Conservation (phyloP, 257 asterid species). For the Forsythia viridissima region DNA sequence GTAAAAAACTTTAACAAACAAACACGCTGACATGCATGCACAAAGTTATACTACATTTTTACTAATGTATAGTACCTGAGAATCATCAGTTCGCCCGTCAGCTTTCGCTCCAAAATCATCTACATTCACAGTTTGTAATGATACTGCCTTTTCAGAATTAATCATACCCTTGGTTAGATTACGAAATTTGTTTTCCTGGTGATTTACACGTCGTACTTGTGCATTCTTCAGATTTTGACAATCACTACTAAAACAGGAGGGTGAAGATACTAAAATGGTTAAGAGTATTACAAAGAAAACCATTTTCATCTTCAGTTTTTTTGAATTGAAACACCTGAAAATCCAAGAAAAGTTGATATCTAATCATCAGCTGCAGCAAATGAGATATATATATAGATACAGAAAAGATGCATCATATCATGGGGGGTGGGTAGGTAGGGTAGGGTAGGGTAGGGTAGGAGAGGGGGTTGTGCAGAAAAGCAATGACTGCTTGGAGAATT, state of each 20-base stretch:
- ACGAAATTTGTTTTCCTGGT: neutral
- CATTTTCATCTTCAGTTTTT: slow-evolving; percentile 13
- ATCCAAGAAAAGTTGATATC: neutral
- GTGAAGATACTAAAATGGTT: slow-evolving; percentile 12
- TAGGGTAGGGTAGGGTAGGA: no score
- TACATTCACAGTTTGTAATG: slow-evolving; percentile 35
- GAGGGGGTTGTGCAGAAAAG: neutral
- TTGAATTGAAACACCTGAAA: neutral
- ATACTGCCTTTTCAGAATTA: neutral
- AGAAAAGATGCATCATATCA: neutral
- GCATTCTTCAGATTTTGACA: neutral
- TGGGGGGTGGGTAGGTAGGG: no score
- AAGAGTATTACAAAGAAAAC: slow-evolving; percentile 13
- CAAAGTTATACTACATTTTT: neutral
- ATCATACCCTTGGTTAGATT: neutral
- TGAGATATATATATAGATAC: neutral
- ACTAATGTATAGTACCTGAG: slow-evolving; percentile 41
- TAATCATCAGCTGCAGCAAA: neutral
- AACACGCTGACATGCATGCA: neutral
- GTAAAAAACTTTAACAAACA: no score
- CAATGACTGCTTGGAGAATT: no score
- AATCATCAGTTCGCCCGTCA: slow-evolving; percentile 60
- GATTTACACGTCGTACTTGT: no score
- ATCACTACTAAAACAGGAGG: slow-evolving; percentile 16
- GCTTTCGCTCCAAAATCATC: slow-evolving; percentile 83